phyloP scores from a whole-genome alignment of 768 basidiomycete genomes.

The Pulveroboletus sp. region DNA sequence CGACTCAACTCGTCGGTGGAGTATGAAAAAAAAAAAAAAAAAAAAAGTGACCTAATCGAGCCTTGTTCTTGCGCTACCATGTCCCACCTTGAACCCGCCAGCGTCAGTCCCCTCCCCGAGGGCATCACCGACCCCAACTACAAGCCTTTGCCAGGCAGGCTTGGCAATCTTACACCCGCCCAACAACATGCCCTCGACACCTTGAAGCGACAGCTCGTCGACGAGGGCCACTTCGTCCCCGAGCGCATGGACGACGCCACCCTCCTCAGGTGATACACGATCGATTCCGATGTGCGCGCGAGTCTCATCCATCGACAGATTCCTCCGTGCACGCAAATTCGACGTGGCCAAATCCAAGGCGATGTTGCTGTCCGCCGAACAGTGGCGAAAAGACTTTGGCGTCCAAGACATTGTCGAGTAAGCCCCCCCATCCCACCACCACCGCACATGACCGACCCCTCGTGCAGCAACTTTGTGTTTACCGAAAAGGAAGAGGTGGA shows the following conservation, averaged over 20 bases:
- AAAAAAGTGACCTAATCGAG: slow-evolving; percentile 22
- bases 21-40: slow-evolving; percentile 34
- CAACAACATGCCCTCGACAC: slow-evolving; percentile 69
- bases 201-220: slow-evolving; percentile 62
- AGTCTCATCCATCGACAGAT: slow-evolving; percentile 43
- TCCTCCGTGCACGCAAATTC: slow-evolving; percentile 91
- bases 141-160: slow-evolving; percentile 64
- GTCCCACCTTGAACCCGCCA: slow-evolving; percentile 37
- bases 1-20: slow-evolving; percentile 36
- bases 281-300: slow-evolving; percentile 11
- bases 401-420: slow-evolving; percentile 73
- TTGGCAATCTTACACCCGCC: slow-evolving; percentile 69
- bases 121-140: slow-evolving; percentile 65
- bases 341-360: slow-evolving; percentile 77
- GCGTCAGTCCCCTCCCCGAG: slow-evolving; percentile 52
- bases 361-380: slow-evolving; percentile 80
- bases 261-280: slow-evolving; percentile 59
- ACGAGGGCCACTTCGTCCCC: slow-evolving; percentile 56
- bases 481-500: slow-evolving; percentile 79
- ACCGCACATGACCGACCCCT: not conserved
- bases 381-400: slow-evolving; percentile 87
- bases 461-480: slow-evolving; percentile 76
- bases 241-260: slow-evolving; percentile 70
- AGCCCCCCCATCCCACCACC: slow-evolving; percentile 15
- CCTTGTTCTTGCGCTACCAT: slow-evolving; percentile 22